Evolutionary conservation across 345 rosid genomes (phyloP).

Genomic region (Salix brachista): DNA sequence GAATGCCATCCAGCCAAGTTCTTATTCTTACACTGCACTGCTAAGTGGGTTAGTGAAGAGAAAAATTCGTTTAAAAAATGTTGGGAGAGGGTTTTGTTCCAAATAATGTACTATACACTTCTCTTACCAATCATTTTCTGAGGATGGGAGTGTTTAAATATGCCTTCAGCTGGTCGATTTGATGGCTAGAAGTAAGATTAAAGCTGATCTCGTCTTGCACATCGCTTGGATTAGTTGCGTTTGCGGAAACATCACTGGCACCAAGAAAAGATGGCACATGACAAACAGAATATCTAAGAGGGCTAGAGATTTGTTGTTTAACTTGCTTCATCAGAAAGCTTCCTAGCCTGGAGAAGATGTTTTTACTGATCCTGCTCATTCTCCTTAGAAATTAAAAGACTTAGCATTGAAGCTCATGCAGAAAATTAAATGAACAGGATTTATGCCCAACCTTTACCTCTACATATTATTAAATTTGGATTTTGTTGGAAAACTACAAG

Average conservation of each 20-base stretch:
- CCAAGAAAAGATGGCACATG: conserved; percentile 25
- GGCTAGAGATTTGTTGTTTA: conserved; percentile 39
- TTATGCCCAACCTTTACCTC: conserved; percentile 52
- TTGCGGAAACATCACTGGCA: conserved; percentile 28
- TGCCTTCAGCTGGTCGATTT: conserved; percentile 51
- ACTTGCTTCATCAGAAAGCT: conserved; percentile 36
- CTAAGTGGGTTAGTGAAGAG: not conserved
- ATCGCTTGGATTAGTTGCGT: conserved; percentile 46
- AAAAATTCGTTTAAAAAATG: conserved; percentile 45
- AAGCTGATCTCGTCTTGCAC: conserved; percentile 36
- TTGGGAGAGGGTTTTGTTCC: conserved; percentile 53
- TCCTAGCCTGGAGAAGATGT: conserved; percentile 19
- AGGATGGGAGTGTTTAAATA: conserved; percentile 48
- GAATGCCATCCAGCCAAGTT: too few relatives aligned
- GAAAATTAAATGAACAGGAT: conserved; percentile 35
- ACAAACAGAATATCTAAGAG: conserved; percentile 26
- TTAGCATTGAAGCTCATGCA: conserved; percentile 46
- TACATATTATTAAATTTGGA: conserved; percentile 43
- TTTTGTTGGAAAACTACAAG: conserved; percentile 22
- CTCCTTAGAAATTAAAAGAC: conserved; percentile 34
- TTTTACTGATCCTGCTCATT: conserved; percentile 20
- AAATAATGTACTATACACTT: conserved; percentile 50
- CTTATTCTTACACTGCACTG: not conserved
- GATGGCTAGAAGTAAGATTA: conserved; percentile 43
- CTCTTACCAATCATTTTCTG: conserved; percentile 45